Conservation (phyloP, 148 eudicot genomes). For the Mesembryanthemum crystallinum region DNA sequence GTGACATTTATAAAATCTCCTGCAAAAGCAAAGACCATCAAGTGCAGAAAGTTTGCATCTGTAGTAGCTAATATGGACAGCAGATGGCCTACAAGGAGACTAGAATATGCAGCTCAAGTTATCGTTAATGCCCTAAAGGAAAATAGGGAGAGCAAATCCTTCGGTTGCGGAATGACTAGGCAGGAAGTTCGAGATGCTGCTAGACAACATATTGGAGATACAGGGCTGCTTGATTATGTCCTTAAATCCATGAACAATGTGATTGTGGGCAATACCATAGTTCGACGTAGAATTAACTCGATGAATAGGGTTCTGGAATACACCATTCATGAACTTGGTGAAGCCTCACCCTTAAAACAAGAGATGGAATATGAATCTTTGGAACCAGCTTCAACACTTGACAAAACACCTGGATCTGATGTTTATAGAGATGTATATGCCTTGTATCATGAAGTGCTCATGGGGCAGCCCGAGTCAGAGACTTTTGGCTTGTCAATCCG, state of each 20-base stretch:
- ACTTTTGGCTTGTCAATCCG: conserved; percentile 38
- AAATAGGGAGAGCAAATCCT: conserved; percentile 29
- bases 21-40: conserved; percentile 36
- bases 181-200: conserved; percentile 92
- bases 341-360: conserved; percentile 9
- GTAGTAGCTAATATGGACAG: conserved; percentile 62
- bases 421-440: conserved; percentile 43
- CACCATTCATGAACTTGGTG: conserved; percentile 44
- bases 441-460: conserved; percentile 43
- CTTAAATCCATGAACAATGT: conserved; percentile 82
- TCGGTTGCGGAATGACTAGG: conserved; percentile 60
- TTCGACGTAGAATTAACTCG: conserved; percentile 54
- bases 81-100: conserved; percentile 74
- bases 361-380: conserved; percentile 15
- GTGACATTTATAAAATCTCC: not conserved
- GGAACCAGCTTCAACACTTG: conserved; percentile 4
- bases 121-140: conserved; percentile 69
- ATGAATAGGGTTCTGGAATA: conserved; percentile 48
- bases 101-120: conserved; percentile 70
- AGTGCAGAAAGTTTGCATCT: conserved; percentile 49
- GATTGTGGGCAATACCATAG: conserved; percentile 50
- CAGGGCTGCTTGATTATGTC: conserved; percentile 84
- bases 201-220: conserved; percentile 75
- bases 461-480: conserved; percentile 37
- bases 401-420: conserved; percentile 30